phyloP scores from a whole-genome alignment of 2,329 filamentous ascomycete species.

The Colletotrichum filicis region DNA sequence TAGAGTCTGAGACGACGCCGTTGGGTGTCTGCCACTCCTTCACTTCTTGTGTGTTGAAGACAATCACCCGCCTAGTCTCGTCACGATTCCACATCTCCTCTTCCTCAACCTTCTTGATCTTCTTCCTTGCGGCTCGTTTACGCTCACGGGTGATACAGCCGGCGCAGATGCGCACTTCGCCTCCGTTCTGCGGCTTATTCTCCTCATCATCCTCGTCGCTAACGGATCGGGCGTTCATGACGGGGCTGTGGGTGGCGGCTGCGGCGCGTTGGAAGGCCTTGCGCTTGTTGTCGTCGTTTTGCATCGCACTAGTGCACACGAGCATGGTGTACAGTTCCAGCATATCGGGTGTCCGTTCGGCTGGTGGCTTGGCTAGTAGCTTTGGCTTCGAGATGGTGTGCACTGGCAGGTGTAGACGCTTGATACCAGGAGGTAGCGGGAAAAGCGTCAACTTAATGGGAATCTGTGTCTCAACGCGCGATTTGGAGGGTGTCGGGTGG shows the following conservation, averaged over 20 bases:
- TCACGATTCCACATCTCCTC: conserved; percentile 87
- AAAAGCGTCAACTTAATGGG: conserved; percentile 84
- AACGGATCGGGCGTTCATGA: conserved; percentile 39
- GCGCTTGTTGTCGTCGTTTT: conserved; percentile 72
- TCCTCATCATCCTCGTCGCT: conserved; percentile 69
- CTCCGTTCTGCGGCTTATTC: conserved; percentile 84
- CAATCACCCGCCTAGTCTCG: conserved; percentile 83
- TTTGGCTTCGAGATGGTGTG: conserved; percentile 97
- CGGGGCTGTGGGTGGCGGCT: conserved; percentile 51
- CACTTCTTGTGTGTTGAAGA: conserved; percentile 90
- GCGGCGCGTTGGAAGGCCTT: conserved; percentile 73
- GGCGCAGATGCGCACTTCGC: conserved; percentile 90
- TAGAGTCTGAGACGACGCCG: conserved; percentile 49
- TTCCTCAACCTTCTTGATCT: conserved; percentile 91
- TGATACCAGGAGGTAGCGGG: conserved; percentile 79
- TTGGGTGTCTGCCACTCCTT: conserved; percentile 79
- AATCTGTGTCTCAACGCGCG: conserved; percentile 96
- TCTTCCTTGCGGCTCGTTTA: conserved; percentile 92
- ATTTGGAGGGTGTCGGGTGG: conserved; percentile 79
- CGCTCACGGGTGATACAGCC: conserved; percentile 94
- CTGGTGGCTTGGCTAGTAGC: conserved; percentile 78
- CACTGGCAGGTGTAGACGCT: conserved; percentile 85
- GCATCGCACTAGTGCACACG: conserved; percentile 93
- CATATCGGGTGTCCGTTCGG: conserved; percentile 75
- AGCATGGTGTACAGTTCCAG: conserved; percentile 84